Conservation (phyloP, 108 stramenopile species). For the Thalassiosira profunda region DNA sequence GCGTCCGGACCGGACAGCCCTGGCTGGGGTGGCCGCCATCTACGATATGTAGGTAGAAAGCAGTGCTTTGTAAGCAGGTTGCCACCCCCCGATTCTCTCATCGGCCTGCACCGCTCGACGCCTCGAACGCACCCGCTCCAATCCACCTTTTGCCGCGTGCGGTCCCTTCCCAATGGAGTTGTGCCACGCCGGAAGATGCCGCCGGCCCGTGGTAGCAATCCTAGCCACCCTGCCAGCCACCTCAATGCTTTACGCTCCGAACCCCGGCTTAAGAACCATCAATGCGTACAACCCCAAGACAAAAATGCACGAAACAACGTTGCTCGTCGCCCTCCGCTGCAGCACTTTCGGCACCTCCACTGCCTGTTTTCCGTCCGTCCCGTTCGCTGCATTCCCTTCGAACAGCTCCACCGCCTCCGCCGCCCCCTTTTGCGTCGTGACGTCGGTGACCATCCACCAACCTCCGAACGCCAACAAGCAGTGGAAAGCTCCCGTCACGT, state of each 20-base stretch:
- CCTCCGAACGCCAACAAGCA: slow-evolving; percentile 28
- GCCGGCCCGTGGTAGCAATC: too few species aligned
- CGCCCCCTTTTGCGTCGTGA: slow-evolving; percentile 13
- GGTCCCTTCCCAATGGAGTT: too few species aligned
- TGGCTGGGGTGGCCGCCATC: too few species aligned
- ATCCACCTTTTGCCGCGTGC: too few species aligned
- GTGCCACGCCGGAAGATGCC: too few species aligned
- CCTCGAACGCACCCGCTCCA: too few species aligned
- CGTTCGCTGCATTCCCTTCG: too few species aligned
- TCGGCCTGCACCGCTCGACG: too few species aligned
- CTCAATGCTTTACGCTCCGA: too few species aligned
- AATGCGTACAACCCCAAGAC: slow-evolving; percentile 28
- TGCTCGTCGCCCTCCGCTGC: not conserved
- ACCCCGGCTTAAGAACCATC: slow-evolving; percentile 41
- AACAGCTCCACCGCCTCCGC: not conserved
- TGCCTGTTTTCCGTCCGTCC: not conserved
- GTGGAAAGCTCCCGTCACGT: slow-evolving; percentile 26
- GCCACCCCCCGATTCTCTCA: too few species aligned
- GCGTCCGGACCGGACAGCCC: slow-evolving; percentile 20
- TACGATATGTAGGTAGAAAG: slow-evolving; percentile 25
- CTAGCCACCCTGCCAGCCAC: too few species aligned
- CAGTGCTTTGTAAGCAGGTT: too few species aligned
- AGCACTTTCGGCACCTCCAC: slow-evolving; percentile 12
- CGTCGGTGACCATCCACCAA: slow-evolving; percentile 45
- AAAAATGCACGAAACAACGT: slow-evolving; percentile 36